Evolutionary conservation across 768 basidiomycete genomes (phyloP).

Genomic region (Chalciporus pseudorubinellus): DNA sequence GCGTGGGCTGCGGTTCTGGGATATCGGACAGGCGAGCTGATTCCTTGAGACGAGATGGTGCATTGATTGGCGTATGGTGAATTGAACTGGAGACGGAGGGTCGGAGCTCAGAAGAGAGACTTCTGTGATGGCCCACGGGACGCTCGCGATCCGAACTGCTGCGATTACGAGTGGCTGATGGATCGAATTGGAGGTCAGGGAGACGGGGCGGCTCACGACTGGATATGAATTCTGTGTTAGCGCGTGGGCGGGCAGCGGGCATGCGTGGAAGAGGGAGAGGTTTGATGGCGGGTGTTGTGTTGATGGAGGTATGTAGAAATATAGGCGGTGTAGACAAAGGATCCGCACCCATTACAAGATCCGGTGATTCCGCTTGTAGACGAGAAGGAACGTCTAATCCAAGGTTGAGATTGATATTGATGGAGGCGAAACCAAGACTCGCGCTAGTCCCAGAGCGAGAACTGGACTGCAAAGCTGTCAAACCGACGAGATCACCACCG

Average conservation of each 20-base stretch:
- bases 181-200: slow-evolving; percentile 7
- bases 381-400: neutral
- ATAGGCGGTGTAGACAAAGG: neutral
- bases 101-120: slow-evolving; percentile 2
- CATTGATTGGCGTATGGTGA: neutral
- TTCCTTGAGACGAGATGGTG: slow-evolving; percentile 7
- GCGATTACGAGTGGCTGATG: slow-evolving; percentile 17
- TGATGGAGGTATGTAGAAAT: neutral
- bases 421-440: slow-evolving; percentile 42
- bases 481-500: slow-evolving; percentile 54
- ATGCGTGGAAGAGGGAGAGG: slow-evolving; percentile 6
- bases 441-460: slow-evolving; percentile 50
- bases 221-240: slow-evolving; percentile 23
- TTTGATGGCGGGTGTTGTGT: neutral
- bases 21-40: slow-evolving; percentile 2
- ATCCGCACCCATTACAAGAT: neutral
- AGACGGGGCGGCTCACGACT: slow-evolving; percentile 9
- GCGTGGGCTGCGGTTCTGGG: neutral
- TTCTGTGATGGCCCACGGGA: slow-evolving; percentile 1
- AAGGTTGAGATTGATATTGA: slow-evolving; percentile 12
- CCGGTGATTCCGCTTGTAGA: neutral
- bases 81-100: neutral
- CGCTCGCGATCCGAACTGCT: slow-evolving; percentile 6
- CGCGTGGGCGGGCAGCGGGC: slow-evolving; percentile 17
- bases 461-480: slow-evolving; percentile 48